Evolutionary conservation across 805 yeast species (phyloP).

Genomic region (Yamadazyma kitorensis): DNA sequence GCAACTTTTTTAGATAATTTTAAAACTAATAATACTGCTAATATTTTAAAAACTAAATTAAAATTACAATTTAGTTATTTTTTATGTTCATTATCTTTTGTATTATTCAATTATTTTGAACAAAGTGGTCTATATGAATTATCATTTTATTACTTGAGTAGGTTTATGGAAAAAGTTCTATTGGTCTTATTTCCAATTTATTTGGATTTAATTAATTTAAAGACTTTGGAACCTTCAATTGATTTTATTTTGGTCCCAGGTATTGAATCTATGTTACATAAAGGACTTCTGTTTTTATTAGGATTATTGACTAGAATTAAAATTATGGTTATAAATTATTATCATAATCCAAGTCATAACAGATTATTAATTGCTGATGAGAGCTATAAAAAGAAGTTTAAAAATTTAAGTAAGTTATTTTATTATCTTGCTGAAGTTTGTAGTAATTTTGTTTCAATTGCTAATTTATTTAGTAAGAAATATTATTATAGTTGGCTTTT

Average conservation of each 20-base stretch:
- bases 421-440: conserved; percentile 3
- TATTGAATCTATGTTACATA: conserved; percentile 8
- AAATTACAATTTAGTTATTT: conserved; percentile 8
- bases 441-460: conserved; percentile 4
- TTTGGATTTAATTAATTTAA: conserved; percentile 3
- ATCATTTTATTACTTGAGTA: conserved; percentile 7
- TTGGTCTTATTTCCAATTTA: conserved; percentile 7
- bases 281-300: conserved; percentile 3
- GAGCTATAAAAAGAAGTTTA: conserved; percentile 2
- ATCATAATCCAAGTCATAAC: conserved; percentile 2
- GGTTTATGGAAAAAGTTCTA: conserved; percentile 7
- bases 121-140: conserved; percentile 5
- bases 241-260: conserved; percentile 8
- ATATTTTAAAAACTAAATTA: conserved; percentile 5
- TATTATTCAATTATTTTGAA: conserved; percentile 6
- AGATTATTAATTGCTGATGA: not conserved
- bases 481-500: conserved; percentile 9
- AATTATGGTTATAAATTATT: conserved; percentile 2
- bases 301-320: conserved; percentile 5
- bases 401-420: conserved; percentile 5
- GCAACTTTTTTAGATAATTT: conserved; percentile 1
- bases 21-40: not conserved
- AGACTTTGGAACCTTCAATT: conserved; percentile 2
- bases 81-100: conserved; percentile 7
- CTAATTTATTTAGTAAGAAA: conserved; percentile 6